phyloP scores from a whole-genome alignment of 2,329 filamentous ascomycete genomes.

The Ascochyta rabiei region DNA sequence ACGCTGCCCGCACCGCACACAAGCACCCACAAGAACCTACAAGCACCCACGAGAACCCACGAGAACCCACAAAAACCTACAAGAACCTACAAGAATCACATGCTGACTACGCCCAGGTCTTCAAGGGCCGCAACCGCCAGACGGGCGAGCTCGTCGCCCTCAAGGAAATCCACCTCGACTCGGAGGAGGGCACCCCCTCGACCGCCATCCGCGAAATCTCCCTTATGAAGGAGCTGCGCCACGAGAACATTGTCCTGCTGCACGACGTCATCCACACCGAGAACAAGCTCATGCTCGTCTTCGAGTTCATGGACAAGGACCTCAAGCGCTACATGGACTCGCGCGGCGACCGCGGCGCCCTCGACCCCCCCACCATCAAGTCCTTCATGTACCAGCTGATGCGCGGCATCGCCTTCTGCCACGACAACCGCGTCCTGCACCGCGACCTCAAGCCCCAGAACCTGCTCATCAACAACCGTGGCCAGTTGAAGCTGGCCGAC shows the following conservation, averaged over 20 bases:
- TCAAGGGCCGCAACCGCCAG: conserved; percentile 96
- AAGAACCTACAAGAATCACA: too few relatives aligned
- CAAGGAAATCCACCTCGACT: conserved; percentile 98
- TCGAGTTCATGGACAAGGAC: conserved; percentile 98
- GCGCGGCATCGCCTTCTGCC: conserved; percentile 95
- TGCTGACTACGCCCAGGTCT: conserved; percentile 69
- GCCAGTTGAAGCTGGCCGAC: conserved; percentile 88
- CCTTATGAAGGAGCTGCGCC: conserved; percentile 98
- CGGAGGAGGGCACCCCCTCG: conserved; percentile 94
- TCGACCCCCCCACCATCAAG: conserved; percentile 92
- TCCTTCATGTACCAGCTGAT: conserved; percentile 99
- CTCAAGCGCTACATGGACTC: conserved; percentile 99
- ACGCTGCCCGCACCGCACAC: neutral
- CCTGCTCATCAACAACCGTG: conserved; percentile 90
- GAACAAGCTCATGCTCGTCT: conserved; percentile 99
- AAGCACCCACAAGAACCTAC: too few relatives aligned
- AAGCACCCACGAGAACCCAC: too few relatives aligned
- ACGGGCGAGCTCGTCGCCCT: conserved; percentile 95
- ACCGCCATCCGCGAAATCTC: conserved; percentile 98
- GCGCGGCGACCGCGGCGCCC: conserved; percentile 82
- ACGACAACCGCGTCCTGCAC: conserved; percentile 94
- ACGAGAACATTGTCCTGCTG: conserved; percentile 95
- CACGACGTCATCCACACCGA: conserved; percentile 99
- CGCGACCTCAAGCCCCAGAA: conserved; percentile 97
- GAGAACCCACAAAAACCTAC: too few relatives aligned